Evolutionary conservation across 2,329 filamentous ascomycete species (phyloP), one percentile per base, ranked within the genome.

Genomic region (Beauveria scarabaeidicola): DNA sequence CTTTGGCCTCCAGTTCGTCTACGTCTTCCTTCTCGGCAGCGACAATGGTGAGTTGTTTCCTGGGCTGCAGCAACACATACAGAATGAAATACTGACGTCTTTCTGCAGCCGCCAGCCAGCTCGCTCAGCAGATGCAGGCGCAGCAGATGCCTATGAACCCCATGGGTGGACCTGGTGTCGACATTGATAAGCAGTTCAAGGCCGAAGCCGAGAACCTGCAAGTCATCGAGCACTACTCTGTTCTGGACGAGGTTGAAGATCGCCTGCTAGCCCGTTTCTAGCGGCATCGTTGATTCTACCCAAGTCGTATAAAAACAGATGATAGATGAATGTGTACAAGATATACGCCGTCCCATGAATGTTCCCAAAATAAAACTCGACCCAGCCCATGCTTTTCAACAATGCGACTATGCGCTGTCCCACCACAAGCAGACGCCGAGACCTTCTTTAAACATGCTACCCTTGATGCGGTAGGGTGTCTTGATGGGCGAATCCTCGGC

Each of bases 1-100:
- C 64, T 97, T 99, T 72, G 94, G 95, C 51, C 80, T 99, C 61
- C 93, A 97, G 73, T 91, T 93, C 58, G 92, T 99, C 61, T 99
- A 99, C 73, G 96, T 94, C 70, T 97, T 97, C 73, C 87, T 99
- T 53, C 82, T 99, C 15, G 94, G 94, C 9, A 96, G 89, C 72
- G 95, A 99, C 69, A 97, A 97, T 73, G 87, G 92, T 97, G 79
- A 73, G 86, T 77, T 11, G 21, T 9, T 15, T 9, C 11, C 13
- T 9, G 1, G 52, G 2, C 60, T 23, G 21, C 41, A 55, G 21
- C 21, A 36, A 38, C 9, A 23, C 23, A 46, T 15, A 25, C 15
- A 25, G 23, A 5, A 17, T 21, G 25, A 46, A 29, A 23, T 54
- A 57, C 62, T 70, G 57, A 68, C 38, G 19, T 27, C 10, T 19